phyloP scores from a whole-genome alignment of 306 rosid genomes.

The Vicia villosa region DNA sequence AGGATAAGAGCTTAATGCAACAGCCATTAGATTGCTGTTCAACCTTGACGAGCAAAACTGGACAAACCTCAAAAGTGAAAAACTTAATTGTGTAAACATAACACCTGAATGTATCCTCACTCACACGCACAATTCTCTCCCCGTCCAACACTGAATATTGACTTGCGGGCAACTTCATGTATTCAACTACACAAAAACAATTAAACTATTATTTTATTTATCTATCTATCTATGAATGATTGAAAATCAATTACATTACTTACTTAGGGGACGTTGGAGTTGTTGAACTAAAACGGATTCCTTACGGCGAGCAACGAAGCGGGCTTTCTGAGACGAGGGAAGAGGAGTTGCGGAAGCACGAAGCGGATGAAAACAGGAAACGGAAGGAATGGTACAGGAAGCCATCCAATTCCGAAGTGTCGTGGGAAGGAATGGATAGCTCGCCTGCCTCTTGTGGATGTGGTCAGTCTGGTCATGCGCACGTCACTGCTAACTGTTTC shows the following conservation, averaged over 20 bases:
- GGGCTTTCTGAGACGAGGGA: slow-evolving; percentile 59
- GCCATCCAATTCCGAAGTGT: slow-evolving; percentile 53
- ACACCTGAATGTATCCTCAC: slow-evolving; percentile 84
- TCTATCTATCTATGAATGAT: too few species aligned
- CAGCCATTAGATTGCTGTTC: slow-evolving; percentile 86
- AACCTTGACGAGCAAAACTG: slow-evolving; percentile 82
- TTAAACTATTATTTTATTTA: too few species aligned
- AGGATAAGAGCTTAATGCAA: slow-evolving; percentile 85
- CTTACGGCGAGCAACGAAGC: slow-evolving; percentile 73
- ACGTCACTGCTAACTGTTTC: too few species aligned
- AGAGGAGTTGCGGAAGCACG: slow-evolving; percentile 59
- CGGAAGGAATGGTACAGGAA: slow-evolving; percentile 41
- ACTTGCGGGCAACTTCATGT: slow-evolving; percentile 94
- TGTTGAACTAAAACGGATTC: slow-evolving; percentile 70
- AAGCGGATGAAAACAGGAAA: slow-evolving; percentile 44
- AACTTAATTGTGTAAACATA: slow-evolving; percentile 78
- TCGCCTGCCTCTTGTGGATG: too few species aligned
- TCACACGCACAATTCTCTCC: slow-evolving; percentile 93
- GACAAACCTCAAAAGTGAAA: slow-evolving; percentile 86
- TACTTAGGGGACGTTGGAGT: slow-evolving; percentile 85
- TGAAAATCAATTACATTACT: slow-evolving; percentile 25
- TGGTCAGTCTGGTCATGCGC: too few species aligned
- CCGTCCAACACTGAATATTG: slow-evolving; percentile 97
- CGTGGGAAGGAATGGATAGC: slow-evolving; percentile 3
- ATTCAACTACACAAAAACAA: slow-evolving; percentile 56